Conservation (phyloP, 2,329 filamentous ascomycete genomes). For the Fusarium cicatricum region DNA sequence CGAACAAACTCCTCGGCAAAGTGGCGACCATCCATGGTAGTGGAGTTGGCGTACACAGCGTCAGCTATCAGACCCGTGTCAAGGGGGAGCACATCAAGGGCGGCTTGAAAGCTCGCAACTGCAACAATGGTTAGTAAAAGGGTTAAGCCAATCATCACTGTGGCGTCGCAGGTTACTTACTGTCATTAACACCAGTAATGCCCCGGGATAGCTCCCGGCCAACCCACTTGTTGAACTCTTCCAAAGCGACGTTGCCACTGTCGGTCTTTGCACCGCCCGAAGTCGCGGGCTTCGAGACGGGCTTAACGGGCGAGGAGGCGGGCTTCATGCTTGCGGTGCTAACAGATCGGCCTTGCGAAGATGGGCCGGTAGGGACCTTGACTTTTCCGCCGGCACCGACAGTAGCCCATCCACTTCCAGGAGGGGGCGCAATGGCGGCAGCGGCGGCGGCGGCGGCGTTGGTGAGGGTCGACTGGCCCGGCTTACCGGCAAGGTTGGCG, state of each 20-base stretch:
- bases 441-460: slow-evolving; percentile 53
- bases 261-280: slow-evolving; percentile 53
- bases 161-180: slow-evolving; percentile 50
- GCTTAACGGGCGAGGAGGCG: slow-evolving; percentile 58
- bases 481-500: slow-evolving; percentile 90
- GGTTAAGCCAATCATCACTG: background rate
- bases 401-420: slow-evolving; percentile 82
- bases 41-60: slow-evolving; percentile 84
- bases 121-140: slow-evolving; percentile 45
- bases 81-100: slow-evolving; percentile 76
- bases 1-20: slow-evolving; percentile 96
- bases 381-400: slow-evolving; percentile 94
- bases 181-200: slow-evolving; percentile 61
- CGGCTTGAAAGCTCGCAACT: slow-evolving; percentile 84
- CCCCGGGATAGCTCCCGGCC: slow-evolving; percentile 80
- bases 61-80: slow-evolving; percentile 88
- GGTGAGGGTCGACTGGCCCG: slow-evolving; percentile 49
- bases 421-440: slow-evolving; percentile 52
- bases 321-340: slow-evolving; percentile 56
- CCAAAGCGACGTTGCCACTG: slow-evolving; percentile 66
- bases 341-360: slow-evolving; percentile 56
- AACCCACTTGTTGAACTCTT: slow-evolving; percentile 96
- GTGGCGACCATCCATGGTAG: slow-evolving; percentile 89
- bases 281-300: slow-evolving; percentile 58
- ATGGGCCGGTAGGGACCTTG: slow-evolving; percentile 73